Conservation (phyloP, 2,329 filamentous ascomycete genomes). For the Alternaria atra region DNA sequence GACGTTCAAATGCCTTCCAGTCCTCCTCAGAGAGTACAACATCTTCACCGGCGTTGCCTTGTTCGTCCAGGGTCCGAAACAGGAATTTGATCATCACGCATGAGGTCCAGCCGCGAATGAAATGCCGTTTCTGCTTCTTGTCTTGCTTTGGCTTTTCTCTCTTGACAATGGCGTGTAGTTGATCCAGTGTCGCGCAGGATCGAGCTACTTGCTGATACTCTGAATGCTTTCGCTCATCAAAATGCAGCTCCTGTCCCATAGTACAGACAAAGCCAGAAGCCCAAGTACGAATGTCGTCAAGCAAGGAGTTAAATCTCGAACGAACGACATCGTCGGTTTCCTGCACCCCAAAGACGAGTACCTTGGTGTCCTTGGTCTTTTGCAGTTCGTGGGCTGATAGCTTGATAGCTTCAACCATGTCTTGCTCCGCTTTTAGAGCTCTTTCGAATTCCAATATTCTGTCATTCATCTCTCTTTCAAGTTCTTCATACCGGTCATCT, state of each 20-base stretch:
- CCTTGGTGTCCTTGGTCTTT: not conserved
- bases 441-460: not conserved
- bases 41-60: not conserved
- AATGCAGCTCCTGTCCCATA: not conserved
- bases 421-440: not conserved
- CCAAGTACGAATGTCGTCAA: not conserved
- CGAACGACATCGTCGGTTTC: not conserved
- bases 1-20: not conserved
- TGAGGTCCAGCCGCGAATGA: constrained; percentile 2
- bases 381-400: not conserved
- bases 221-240: not conserved
- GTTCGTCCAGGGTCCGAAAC: not conserved
- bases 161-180: not conserved
- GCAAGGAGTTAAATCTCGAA: not conserved
- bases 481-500: not conserved
- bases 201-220: constrained; percentile 5
- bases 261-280: not conserved
- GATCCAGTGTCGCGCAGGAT: not conserved
- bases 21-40: not conserved
- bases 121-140: constrained; percentile 6
- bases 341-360: not conserved
- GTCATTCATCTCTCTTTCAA: too few relatives aligned
- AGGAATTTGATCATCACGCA: not conserved
- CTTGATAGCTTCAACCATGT: not conserved
- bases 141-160: not conserved